Conservation (phyloP, 2,329 filamentous ascomycete genomes). For the Penicillium sp. region DNA sequence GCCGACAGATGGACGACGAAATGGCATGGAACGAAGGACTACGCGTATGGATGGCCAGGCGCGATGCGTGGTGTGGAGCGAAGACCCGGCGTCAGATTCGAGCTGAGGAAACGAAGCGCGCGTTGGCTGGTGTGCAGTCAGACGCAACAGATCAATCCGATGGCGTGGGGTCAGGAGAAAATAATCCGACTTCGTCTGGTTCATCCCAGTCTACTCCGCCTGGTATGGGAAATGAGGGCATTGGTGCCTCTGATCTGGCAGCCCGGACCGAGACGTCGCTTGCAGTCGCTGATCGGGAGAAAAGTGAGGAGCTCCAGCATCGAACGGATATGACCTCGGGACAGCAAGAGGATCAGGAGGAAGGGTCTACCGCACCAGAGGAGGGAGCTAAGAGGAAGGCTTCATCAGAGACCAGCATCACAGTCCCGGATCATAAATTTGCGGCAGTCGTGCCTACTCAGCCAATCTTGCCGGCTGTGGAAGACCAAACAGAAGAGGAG, state of each 20-base stretch:
- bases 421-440: slow-evolving; percentile 37
- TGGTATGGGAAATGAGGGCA: neutral
- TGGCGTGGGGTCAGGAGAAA: neutral
- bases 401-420: slow-evolving; percentile 27
- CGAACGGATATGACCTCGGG: slow-evolving; percentile 8
- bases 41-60: slow-evolving; percentile 71
- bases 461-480: slow-evolving; percentile 24
- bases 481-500: slow-evolving; percentile 32
- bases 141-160: slow-evolving; percentile 1
- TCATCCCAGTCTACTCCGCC: neutral
- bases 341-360: slow-evolving; percentile 19
- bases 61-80: slow-evolving; percentile 84
- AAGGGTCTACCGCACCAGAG: slow-evolving; percentile 19
- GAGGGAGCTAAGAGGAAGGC: slow-evolving; percentile 24
- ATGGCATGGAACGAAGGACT: slow-evolving; percentile 77
- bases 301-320: slow-evolving; percentile 9
- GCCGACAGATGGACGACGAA: slow-evolving; percentile 61
- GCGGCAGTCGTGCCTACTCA: slow-evolving; percentile 36
- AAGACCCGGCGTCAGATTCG: slow-evolving; percentile 29
- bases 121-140: neutral
- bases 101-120: slow-evolving; percentile 17
- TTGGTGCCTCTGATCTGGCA: slow-evolving; percentile 15
- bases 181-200: neutral
- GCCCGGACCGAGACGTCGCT: slow-evolving; percentile 23
- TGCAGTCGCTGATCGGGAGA: slow-evolving; percentile 22